Percentiles rank a stretch among this genome's conserved stretches.
These are phyloP conservation scores for Monosporascus sp. DNA, from an alignment of 2,329 filamentous ascomycete species.

Conservation along the genomic window DNA sequence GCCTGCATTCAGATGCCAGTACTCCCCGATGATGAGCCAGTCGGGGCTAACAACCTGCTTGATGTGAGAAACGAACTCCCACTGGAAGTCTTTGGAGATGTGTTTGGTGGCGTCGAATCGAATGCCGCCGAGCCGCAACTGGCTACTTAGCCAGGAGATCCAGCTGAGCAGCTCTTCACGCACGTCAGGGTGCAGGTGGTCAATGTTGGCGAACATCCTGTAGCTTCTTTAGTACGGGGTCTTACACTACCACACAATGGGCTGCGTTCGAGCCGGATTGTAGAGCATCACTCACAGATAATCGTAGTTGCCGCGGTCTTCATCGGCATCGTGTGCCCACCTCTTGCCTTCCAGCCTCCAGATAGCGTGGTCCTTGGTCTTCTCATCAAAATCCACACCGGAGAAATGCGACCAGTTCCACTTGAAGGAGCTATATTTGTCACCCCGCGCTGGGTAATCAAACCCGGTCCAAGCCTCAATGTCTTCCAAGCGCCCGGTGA, in stretches of 20 bases:
- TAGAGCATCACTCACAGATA: not conserved
- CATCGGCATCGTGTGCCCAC: slow-evolving; percentile 48
- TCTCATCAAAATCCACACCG: slow-evolving; percentile 60
- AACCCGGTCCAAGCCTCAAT: slow-evolving; percentile 67
- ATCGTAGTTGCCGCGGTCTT: slow-evolving; percentile 48
- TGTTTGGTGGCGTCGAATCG: slow-evolving; percentile 28
- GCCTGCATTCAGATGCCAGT: slow-evolving; percentile 45
- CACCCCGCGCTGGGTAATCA: slow-evolving; percentile 55
- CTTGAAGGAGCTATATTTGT: slow-evolving; percentile 53
- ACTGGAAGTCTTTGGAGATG: slow-evolving; percentile 22
- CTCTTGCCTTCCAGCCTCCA: slow-evolving; percentile 55
- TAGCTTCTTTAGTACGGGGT: too few relatives aligned
- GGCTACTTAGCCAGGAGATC: slow-evolving; percentile 20
- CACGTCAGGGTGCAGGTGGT: slow-evolving; percentile 24
- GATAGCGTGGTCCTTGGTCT: slow-evolving; percentile 49
- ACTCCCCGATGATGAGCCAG: slow-evolving; percentile 63
- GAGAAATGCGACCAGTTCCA: slow-evolving; percentile 64
- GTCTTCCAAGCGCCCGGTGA: slow-evolving; percentile 44
- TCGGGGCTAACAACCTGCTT: slow-evolving; percentile 31
- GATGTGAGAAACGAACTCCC: slow-evolving; percentile 19
- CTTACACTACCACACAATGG: too few relatives aligned
- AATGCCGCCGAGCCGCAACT: slow-evolving; percentile 23
- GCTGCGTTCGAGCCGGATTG: not conserved
- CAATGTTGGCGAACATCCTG: slow-evolving; percentile 29
- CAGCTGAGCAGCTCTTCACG: slow-evolving; percentile 21